Percentiles rank a stretch among this genome's conserved stretches.
Evolutionary conservation across 2,329 filamentous ascomycete genomes (phyloP).

Genomic region (Metarhizium brunneum): DNA sequence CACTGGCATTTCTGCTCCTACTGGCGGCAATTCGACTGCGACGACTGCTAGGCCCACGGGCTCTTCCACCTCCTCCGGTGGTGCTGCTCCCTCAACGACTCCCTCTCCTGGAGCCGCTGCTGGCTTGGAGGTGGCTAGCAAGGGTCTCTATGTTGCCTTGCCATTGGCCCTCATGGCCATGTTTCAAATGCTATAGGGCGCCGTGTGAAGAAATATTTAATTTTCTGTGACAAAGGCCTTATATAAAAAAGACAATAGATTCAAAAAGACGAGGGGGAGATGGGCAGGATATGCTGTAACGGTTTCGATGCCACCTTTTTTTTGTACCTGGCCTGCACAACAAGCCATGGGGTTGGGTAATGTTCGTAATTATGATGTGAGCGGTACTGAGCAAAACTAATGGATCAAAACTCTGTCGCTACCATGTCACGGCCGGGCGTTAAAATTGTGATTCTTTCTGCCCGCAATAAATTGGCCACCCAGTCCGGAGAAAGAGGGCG

Average conservation of each 20-base stretch:
- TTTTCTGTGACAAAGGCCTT: background rate
- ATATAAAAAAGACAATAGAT: background rate
- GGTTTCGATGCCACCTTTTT: too few relatives aligned
- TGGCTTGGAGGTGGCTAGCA: background rate
- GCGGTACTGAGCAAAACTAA: too few relatives aligned
- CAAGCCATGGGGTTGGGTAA: too few relatives aligned
- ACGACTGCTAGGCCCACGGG: background rate
- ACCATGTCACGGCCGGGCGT: too few relatives aligned
- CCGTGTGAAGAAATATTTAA: background rate
- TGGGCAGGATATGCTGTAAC: too few relatives aligned
- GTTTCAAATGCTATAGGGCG: background rate
- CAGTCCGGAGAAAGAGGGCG: too few relatives aligned
- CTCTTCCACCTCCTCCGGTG: conserved; percentile 1
- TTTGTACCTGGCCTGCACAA: too few relatives aligned
- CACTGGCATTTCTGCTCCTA: background rate
- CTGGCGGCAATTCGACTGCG: background rate
- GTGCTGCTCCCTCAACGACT: background rate
- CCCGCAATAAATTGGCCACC: too few relatives aligned
- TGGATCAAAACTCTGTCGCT: too few relatives aligned
- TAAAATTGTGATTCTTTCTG: too few relatives aligned
- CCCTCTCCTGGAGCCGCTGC: background rate
- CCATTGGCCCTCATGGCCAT: conserved; percentile 1
- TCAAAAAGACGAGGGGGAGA: background rate
- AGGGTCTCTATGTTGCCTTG: conserved; percentile 2
- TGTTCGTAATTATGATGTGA: too few relatives aligned